Evolutionary conservation across 1,284 basidiomycete species (phyloP).

Genomic region (Ceratobasidium sp.): DNA sequence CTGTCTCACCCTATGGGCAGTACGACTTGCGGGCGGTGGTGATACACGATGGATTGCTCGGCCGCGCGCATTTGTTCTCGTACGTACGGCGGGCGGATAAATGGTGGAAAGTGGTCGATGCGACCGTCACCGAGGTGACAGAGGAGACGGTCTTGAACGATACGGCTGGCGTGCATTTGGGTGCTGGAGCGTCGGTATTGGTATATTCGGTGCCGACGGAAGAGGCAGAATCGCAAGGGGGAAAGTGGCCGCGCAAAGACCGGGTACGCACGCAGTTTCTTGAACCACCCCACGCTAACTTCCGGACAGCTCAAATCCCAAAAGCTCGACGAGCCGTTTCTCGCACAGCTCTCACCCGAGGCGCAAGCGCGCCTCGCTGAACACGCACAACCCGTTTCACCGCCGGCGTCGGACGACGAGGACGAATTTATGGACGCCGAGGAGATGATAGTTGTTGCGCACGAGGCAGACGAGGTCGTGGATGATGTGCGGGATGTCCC

Average conservation of each 20-base stretch:
- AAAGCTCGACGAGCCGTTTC: constrained; percentile 15
- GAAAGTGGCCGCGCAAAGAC: constrained; percentile 21
- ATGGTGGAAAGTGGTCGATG: constrained; percentile 85
- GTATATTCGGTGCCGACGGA: constrained; percentile 62
- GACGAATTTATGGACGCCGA: constrained; percentile 41
- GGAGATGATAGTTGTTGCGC: constrained; percentile 24
- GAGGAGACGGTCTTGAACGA: constrained; percentile 75
- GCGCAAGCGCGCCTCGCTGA: constrained; percentile 2
- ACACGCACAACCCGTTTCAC: neutral
- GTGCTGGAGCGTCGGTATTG: constrained; percentile 77
- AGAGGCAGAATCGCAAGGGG: neutral
- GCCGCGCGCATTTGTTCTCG: constrained; percentile 76
- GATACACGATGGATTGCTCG: constrained; percentile 76
- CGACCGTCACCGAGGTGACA: constrained; percentile 71
- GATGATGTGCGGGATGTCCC: constrained; percentile 9
- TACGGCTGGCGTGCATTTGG: constrained; percentile 71
- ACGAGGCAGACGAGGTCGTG: neutral
- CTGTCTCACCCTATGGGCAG: constrained; percentile 55
- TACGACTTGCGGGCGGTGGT: constrained; percentile 81
- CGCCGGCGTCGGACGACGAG: constrained; percentile 20
- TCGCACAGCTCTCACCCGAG: constrained; percentile 19
- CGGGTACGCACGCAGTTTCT: neutral
- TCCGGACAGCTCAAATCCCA: constrained; percentile 29
- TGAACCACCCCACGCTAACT: neutral
- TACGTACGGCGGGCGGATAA: constrained; percentile 67